Evolutionary conservation across 345 rosid genomes (phyloP).

Genomic region (Excoecaria agallocha): DNA sequence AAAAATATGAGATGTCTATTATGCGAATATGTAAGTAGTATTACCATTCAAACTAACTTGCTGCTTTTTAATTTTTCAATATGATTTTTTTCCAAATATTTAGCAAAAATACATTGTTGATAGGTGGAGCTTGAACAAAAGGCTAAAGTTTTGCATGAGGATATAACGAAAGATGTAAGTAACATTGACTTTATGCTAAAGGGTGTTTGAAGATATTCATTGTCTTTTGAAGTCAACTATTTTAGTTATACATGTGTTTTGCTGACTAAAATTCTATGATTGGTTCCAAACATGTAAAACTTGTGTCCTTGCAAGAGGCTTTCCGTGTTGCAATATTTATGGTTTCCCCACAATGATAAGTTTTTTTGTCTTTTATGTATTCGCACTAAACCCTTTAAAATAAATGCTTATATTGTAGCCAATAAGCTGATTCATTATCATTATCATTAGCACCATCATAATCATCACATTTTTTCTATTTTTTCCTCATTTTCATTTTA

Average conservation of each 20-base stretch:
- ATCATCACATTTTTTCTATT: no score
- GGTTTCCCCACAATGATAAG: no score
- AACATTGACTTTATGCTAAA: neutral
- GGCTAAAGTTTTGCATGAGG: conserved; percentile 27
- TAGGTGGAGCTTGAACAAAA: conserved; percentile 30
- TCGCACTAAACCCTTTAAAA: no score
- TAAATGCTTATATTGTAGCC: no score
- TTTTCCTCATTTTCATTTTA: neutral
- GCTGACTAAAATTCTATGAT: neutral
- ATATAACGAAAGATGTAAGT: conserved; percentile 30
- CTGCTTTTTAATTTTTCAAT: neutral
- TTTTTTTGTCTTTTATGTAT: no score
- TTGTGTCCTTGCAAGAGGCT: neutral
- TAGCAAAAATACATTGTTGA: neutral
- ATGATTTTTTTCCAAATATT: neutral
- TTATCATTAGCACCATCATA: no score
- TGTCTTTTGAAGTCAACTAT: no score
- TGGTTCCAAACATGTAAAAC: neutral
- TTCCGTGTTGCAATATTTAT: neutral
- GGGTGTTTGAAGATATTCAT: neutral
- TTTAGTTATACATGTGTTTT: neutral
- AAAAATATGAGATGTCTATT: neutral
- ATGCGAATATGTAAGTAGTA: neutral
- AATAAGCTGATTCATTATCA: no score
- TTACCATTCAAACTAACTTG: neutral